Base-by-base conservation (phyloP, 129 eudicot species). In the Arctium lappa region DNA sequence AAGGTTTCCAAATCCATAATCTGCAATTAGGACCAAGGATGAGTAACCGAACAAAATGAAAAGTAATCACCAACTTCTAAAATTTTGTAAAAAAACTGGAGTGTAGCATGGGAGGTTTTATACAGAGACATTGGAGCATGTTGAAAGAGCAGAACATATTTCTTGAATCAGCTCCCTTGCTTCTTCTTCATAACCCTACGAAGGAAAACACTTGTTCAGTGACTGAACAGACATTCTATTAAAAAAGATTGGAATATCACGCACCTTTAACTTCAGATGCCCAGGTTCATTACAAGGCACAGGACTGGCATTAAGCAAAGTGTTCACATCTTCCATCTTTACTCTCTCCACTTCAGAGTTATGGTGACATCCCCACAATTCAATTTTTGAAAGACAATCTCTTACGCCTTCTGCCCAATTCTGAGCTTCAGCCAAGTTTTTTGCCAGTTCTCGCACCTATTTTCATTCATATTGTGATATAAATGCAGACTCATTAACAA, bases 281-380 rank as follows among this genome's bases (percentile, higher is more conserved):
- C 83, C 88, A 32, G 96, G 94, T 85, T 93, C 98, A 74, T 89
- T 88, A 89, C 97, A 96, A 74, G 99, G 99, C 42, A 86, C 79
- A 16, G 84, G 87, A 76, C 84, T 81, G 39, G 71, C 76, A 63
- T 81, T 82, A 78, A 96, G 90, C 85, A 96, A 90, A 65, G 77
- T 68, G 77, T 69, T 78, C 80, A 96, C 83, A 75, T 79, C 85
- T 81, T 88, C 92, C 90, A 91, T 85, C n/a, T 83, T 85, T 89
- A 96, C 96, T 77, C 81, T 90, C 70, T 95, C 92, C 62, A 78
- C 44, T 27, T 84, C 88, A 80, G 66, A 73, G 34, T 78, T 82
- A 31, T 68, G 68, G 75, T 75, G 56, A 18, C 66, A 36, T 30
- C 86, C 70, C 97, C 94, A 90, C 74, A 42, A 82, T 31, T 90